Conservation (phyloP, 768 basidiomycete species). For the Arthromyces matolae region DNA sequence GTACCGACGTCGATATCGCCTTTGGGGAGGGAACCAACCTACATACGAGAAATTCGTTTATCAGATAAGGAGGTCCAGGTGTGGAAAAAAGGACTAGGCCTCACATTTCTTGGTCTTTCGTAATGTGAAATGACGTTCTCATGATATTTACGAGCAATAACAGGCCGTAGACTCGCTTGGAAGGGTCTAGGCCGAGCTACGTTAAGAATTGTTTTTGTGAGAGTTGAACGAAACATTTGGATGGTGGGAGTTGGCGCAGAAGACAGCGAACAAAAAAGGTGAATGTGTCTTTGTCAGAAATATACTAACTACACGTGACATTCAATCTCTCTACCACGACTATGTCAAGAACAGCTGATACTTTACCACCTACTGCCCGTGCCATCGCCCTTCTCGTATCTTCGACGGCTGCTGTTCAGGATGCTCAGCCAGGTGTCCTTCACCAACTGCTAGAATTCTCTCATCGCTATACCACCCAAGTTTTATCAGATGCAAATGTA, state of each 20-base stretch:
- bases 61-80: constrained; percentile 52
- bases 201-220: constrained; percentile 48
- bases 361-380: constrained; percentile 80
- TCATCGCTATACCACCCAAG: constrained; percentile 79
- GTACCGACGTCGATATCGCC: constrained; percentile 90
- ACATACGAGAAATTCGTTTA: constrained; percentile 32
- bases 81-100: constrained; percentile 37
- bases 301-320: not conserved
- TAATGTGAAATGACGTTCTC: constrained; percentile 98
- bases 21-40: constrained; percentile 98
- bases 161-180: constrained; percentile 42
- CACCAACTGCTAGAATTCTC: constrained; percentile 87
- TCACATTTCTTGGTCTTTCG: constrained; percentile 93
- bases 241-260: constrained; percentile 27
- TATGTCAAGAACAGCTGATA: constrained; percentile 54
- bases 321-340: no score
- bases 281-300: constrained; percentile 19
- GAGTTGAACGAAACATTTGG: constrained; percentile 69
- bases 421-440: constrained; percentile 81
- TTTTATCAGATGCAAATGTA: constrained; percentile 79
- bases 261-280: constrained; percentile 3
- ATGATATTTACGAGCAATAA: constrained; percentile 74
- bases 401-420: constrained; percentile 79
- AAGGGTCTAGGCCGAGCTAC: constrained; percentile 41
- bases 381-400: constrained; percentile 81